Percentiles rank a stretch among this genome's conserved stretches.
Evolutionary conservation across 495 filamentous ascomycete genomes (phyloP).

Genomic region (Rhypophila decipiens): DNA sequence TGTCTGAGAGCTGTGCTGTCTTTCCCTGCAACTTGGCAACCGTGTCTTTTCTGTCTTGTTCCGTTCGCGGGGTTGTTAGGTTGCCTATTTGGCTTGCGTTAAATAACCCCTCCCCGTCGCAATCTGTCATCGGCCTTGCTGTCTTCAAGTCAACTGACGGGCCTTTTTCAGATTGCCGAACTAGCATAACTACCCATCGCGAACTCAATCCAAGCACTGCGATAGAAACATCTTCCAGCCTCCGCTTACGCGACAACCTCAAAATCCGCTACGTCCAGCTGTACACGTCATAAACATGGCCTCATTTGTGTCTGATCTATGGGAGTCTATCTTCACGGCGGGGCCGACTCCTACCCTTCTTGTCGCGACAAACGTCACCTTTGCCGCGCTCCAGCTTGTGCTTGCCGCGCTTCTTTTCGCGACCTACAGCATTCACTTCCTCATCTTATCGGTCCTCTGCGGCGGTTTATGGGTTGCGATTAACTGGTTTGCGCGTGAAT

Average conservation of each 20-base stretch:
- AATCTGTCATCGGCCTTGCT: neutral
- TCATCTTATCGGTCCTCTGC: slow-evolving; percentile 68
- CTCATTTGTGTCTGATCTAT: slow-evolving; percentile 73
- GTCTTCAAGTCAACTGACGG: neutral
- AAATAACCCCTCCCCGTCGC: neutral
- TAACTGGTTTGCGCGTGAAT: slow-evolving; percentile 91
- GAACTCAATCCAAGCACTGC: too few species aligned
- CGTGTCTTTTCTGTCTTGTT: neutral
- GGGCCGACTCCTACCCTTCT: slow-evolving; percentile 83
- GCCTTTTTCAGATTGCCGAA: neutral
- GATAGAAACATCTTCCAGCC: too few species aligned
- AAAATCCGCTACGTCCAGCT: too few species aligned
- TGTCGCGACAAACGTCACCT: slow-evolving; percentile 83
- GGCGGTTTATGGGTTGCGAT: slow-evolving; percentile 85
- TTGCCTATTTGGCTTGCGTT: neutral
- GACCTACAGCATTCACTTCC: slow-evolving; percentile 84
- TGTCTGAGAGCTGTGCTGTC: neutral
- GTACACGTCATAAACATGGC: slow-evolving; percentile 68
- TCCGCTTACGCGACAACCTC: too few species aligned
- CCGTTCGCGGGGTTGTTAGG: neutral
- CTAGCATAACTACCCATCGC: too few species aligned
- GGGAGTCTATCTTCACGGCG: slow-evolving; percentile 86
- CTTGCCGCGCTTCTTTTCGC: slow-evolving; percentile 69
- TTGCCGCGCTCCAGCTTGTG: slow-evolving; percentile 74
- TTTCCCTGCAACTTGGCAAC: neutral